phyloP scores from a whole-genome alignment of 1,284 basidiomycete species.

The Phenoliferia sp. region DNA sequence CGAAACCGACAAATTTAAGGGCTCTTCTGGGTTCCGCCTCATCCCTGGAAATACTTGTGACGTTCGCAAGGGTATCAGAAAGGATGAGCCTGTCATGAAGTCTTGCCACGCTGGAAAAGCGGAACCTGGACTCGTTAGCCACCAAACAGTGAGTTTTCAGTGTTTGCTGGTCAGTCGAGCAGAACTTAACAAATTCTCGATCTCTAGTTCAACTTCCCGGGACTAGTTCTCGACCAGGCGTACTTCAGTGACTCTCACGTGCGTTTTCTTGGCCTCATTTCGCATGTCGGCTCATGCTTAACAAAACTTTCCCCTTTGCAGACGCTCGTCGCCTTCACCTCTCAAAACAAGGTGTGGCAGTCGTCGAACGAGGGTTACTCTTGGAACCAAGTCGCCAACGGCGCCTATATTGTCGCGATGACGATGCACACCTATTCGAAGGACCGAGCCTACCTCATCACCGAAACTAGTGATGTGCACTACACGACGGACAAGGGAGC shows the following conservation, averaged over 20 bases:
- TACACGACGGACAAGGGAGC: constrained; percentile 75
- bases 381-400: constrained; percentile 58
- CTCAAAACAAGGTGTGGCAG: constrained; percentile 79
- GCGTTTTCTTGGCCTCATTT: too few relatives aligned
- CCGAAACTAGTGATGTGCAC: constrained; percentile 59
- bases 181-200: neutral
- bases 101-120: constrained; percentile 55
- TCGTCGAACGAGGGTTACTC: constrained; percentile 90
- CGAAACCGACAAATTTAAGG: constrained; percentile 64
- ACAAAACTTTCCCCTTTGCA: too few relatives aligned
- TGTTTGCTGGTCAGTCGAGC: neutral
- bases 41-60: constrained; percentile 91
- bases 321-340: constrained; percentile 76
- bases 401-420: constrained; percentile 58
- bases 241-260: constrained; percentile 75
- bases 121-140: constrained; percentile 42
- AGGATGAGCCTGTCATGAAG: constrained; percentile 68
- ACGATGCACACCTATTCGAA: constrained; percentile 74
- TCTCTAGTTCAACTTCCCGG: constrained; percentile 63
- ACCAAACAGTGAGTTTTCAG: constrained; percentile 26
- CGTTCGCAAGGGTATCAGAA: constrained; percentile 51
- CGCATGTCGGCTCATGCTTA: too few relatives aligned
- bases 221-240: constrained; percentile 66
- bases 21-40: constrained; percentile 84
- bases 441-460: constrained; percentile 87